Conservation (phyloP, 2,329 filamentous ascomycete species). For the Neofusicoccum cordaticola region DNA sequence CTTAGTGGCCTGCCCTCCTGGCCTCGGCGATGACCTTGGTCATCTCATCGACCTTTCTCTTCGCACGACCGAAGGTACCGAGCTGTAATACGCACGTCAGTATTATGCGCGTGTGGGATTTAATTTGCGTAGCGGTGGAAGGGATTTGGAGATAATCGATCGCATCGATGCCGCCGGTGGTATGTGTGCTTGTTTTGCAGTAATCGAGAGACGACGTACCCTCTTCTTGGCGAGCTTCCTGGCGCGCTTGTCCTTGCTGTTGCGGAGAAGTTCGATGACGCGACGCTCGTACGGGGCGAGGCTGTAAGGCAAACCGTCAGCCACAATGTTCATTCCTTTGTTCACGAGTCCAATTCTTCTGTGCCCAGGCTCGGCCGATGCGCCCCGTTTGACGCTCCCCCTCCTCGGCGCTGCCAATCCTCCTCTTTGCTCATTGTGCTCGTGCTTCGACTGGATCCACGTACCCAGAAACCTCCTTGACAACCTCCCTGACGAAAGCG, state of each 20-base stretch:
- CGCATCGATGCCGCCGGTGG: not conserved
- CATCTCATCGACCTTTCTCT: conserved; percentile 99
- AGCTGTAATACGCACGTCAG: conserved; percentile 57
- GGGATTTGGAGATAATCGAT: not conserved
- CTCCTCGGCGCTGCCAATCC: not conserved
- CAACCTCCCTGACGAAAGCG: conserved; percentile 92
- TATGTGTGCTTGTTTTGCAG: not conserved
- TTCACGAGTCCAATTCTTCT: not conserved
- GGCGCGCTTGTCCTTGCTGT: conserved; percentile 99
- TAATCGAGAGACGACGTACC: conserved; percentile 54
- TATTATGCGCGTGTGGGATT: conserved; percentile 5
- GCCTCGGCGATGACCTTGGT: conserved; percentile 96
- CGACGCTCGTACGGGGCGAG: conserved; percentile 96
- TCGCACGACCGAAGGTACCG: conserved; percentile 97
- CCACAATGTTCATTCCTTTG: not conserved
- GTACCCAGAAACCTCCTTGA: conserved; percentile 96
- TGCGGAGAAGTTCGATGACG: conserved; percentile 97
- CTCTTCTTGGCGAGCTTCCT: conserved; percentile 99
- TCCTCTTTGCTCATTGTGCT: conserved; percentile 4
- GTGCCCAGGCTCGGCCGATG: not conserved
- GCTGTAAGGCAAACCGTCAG: conserved; percentile 42
- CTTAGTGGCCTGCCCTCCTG: conserved; percentile 72
- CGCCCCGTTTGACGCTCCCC: not conserved
- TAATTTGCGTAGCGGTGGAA: not conserved
- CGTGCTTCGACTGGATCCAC: conserved; percentile 35